phyloP scores from a whole-genome alignment of 352 stramenopile genomes.

The Thraustochytrium striatum region DNA sequence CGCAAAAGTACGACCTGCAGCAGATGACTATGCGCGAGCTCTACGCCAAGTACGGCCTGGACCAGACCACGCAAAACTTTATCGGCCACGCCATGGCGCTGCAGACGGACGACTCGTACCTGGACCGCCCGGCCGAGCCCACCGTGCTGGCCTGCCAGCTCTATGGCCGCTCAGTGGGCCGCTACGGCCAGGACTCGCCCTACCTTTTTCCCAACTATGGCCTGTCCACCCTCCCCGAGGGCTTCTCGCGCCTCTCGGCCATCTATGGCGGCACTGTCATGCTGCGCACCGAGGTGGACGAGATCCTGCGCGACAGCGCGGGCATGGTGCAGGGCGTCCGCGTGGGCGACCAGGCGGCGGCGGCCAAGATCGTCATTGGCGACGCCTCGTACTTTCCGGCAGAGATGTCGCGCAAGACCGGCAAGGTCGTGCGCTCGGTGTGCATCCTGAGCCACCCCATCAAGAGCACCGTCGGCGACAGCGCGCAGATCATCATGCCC shows the following conservation, averaged over 20 bases:
- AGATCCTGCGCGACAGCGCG: conserved; percentile 84
- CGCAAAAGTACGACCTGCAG: conserved; percentile 83
- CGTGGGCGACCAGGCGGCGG: conserved; percentile 81
- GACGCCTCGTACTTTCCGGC: conserved; percentile 96
- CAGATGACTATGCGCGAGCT: conserved; percentile 94
- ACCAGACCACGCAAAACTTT: conserved; percentile 96
- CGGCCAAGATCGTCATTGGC: conserved; percentile 94
- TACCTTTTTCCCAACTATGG: conserved; percentile 99
- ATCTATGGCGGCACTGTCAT: conserved; percentile 99
- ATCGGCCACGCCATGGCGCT: conserved; percentile 99
- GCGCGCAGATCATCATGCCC: conserved; percentile 97
- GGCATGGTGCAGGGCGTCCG: conserved; percentile 87
- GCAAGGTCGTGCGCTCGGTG: conserved; percentile 94
- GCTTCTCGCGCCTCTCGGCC: conserved; percentile 96
- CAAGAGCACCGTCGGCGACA: conserved; percentile 88
- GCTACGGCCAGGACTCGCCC: conserved; percentile 87
- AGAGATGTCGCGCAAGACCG: conserved; percentile 84
- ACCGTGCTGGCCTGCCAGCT: conserved; percentile 93
- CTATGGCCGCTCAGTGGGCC: conserved; percentile 95
- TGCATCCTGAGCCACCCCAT: conserved; percentile 98
- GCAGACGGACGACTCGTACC: conserved; percentile 66
- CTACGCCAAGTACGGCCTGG: conserved; percentile 95
- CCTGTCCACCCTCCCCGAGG: conserved; percentile 93
- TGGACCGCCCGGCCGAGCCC: conserved; percentile 78
- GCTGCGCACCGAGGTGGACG: conserved; percentile 69